phyloP scores from a whole-genome alignment of 208 protist species.

The Leptomonas pyrrhocoris region DNA sequence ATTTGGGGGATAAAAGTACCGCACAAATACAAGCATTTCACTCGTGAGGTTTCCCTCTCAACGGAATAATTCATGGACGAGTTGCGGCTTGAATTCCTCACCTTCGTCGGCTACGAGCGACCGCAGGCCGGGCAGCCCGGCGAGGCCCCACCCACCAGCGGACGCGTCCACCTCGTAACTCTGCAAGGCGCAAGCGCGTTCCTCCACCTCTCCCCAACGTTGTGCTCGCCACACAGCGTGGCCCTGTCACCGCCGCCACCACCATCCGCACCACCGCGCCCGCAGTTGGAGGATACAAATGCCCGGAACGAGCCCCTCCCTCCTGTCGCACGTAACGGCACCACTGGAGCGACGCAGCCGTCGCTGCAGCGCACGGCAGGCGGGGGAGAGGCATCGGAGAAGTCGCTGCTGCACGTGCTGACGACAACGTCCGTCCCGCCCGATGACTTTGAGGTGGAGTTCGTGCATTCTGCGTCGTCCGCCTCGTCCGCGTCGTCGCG shows the following conservation, averaged over 20 bases:
- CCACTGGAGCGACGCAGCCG: not conserved
- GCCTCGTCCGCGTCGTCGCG: constrained; percentile 1
- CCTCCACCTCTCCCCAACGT: constrained; percentile 8
- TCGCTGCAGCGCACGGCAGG: not conserved
- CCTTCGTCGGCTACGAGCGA: constrained; percentile 28
- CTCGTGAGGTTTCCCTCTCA: not conserved
- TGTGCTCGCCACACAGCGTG: not conserved
- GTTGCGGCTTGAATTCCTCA: constrained; percentile 21
- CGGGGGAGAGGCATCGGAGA: constrained; percentile 1
- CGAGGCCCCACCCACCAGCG: not conserved
- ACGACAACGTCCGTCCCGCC: constrained; percentile 15
- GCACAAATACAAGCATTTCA: not conserved
- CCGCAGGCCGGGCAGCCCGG: not conserved
- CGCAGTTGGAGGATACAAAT: not conserved
- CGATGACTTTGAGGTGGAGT: constrained; percentile 27
- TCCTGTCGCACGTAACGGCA: not conserved
- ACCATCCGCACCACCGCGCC: not conserved
- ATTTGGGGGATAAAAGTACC: not conserved
- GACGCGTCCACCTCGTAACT: constrained; percentile 15
- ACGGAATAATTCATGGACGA: not conserved
- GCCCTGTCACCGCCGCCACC: not conserved
- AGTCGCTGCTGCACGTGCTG: constrained; percentile 7
- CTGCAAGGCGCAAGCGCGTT: constrained; percentile 10
- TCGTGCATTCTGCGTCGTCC: constrained; percentile 13
- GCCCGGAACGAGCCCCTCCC: not conserved